Base-by-base conservation (phyloP, 2,329 filamentous ascomycete genomes). In the Hypoxylon sp. region DNA sequence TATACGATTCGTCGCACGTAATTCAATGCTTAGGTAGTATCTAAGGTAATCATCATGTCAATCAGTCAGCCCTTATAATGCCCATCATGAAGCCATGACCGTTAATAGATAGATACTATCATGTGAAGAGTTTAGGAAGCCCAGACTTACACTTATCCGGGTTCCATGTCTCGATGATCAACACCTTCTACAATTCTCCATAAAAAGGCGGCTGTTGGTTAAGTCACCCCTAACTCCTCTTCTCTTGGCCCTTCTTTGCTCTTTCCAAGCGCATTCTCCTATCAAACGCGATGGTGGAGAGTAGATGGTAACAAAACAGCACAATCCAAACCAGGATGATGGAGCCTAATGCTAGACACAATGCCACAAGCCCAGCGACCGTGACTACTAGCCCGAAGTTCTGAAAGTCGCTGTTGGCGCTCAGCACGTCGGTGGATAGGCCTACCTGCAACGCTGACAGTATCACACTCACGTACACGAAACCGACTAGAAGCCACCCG, bases 381-480 rank as follows among this genome's bases (percentile, higher is more conserved):
- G 73, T 66, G 35, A 77, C 63, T 5, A 66, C 74, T 37, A 75
- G 72, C 24, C 73, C 71, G 22, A 74, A 59, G 24, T 65, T 64
- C 53, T 76, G 67, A 52, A 78, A 76, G 44, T 33, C 33, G 4
- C 14, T 19, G 29, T 67, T 67, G 2, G 26, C 37, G 19, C 55
- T 42, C 5, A 77, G 59, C 37, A 48, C 22, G 5, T 74, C 67
- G 4, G 75, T 79, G 1, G 73, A 74, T 17, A 80, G 70, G 0
- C 74, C 77, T 10, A 81, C 80, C 67, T 82, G 80, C 76, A 82
- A 75, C 0, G 78, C 78, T 1, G 79, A 78, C 31, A 81, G 72
- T 3, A 80, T 66, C 8, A 81, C 71, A 9, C 75, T 77, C n/a
- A 80, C 68, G 63, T 79, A 80, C 24, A 76, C 78, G 47, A 81